Base-by-base conservation (phyloP, 169 alveolate genomes). In the Plasmodium berghei region DNA sequence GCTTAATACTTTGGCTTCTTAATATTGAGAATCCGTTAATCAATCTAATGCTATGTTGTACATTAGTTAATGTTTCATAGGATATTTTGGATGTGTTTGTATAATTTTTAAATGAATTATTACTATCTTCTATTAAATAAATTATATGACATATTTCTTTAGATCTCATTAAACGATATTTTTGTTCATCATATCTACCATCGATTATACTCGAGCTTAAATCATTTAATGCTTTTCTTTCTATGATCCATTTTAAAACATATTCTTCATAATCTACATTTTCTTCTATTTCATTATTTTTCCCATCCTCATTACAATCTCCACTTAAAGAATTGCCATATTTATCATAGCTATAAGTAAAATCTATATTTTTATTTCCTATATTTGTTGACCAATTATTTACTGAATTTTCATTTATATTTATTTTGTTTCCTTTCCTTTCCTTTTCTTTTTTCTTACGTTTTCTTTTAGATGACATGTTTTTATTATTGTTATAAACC, bases 151-250 rank as follows among this genome's bases (percentile, higher is more conserved):
- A 92, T 70, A 89, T 90, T 24, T 96, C 97, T 20, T 63, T 70
- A 40, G 94, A 87, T 45, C 95, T 90, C 93, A 95, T 89, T 73
- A 95, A 73, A 34, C 97, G 90, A 49, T 91, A 69, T 87, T 94
- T 94, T 71, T 95, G 97, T 54, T 95, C 97, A 48, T 95, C 97
- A 72, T 95, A 94, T 16, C 95, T 86, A 5, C 97, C 97, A 73
- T 95, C 97, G 8, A 87, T 70, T n/a, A 95, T 93, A 67, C 97
- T 94, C 9, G 97, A 92, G 67, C 93, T 89, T 83, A 95, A 87
- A 73, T 95, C 97, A 14, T 93, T 87, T 16, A 95, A 83, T 5
- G 97, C 95, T 55, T 95, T 95, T 20, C 97, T 83, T 75, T 95
- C 97, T 18, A 95, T 72, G 12, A 95, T 93, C 97, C 97, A 95